Conservation (phyloP, 2,329 filamentous ascomycete species). For the Fusarium phyllophilum region DNA sequence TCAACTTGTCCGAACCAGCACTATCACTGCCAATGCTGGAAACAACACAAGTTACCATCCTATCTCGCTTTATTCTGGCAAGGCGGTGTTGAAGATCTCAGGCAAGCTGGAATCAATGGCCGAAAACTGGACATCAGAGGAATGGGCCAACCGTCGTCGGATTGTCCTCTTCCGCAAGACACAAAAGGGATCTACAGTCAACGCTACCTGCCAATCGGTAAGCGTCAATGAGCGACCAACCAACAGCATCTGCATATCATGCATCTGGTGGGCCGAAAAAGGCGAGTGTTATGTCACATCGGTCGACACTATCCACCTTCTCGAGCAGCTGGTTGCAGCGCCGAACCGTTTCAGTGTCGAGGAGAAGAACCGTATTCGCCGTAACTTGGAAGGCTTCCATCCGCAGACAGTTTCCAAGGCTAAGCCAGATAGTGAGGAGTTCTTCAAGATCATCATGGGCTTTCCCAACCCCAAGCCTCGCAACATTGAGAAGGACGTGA, state of each 20-base stretch:
- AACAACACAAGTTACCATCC: constrained; percentile 71
- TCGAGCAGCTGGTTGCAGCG: constrained; percentile 85
- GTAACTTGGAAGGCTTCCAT: constrained; percentile 94
- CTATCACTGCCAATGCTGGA: constrained; percentile 54
- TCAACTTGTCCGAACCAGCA: constrained; percentile 67
- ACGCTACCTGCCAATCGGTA: constrained; percentile 81
- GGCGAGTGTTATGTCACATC: constrained; percentile 93
- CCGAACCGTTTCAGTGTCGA: constrained; percentile 89
- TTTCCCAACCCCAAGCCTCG: constrained; percentile 95
- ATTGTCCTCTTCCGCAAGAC: constrained; percentile 89
- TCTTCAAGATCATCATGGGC: constrained; percentile 99
- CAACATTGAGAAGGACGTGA: constrained; percentile 99
- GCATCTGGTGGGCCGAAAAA: constrained; percentile 96
- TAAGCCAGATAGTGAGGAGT: constrained; percentile 91
- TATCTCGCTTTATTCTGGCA: constrained; percentile 83
- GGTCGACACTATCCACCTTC: constrained; percentile 94
- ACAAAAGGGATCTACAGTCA: constrained; percentile 84
- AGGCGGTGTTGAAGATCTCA: constrained; percentile 85
- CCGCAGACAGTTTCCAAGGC: constrained; percentile 93
- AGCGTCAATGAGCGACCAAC: constrained; percentile 80
- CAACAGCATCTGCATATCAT: constrained; percentile 94
- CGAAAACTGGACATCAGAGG: constrained; percentile 83
- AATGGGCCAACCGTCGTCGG: constrained; percentile 80
- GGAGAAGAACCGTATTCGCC: constrained; percentile 97
- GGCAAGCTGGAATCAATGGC: constrained; percentile 89